phyloP scores from a whole-genome alignment of 176 grass and related monocot genomes.

The Saccharum officinarum region DNA sequence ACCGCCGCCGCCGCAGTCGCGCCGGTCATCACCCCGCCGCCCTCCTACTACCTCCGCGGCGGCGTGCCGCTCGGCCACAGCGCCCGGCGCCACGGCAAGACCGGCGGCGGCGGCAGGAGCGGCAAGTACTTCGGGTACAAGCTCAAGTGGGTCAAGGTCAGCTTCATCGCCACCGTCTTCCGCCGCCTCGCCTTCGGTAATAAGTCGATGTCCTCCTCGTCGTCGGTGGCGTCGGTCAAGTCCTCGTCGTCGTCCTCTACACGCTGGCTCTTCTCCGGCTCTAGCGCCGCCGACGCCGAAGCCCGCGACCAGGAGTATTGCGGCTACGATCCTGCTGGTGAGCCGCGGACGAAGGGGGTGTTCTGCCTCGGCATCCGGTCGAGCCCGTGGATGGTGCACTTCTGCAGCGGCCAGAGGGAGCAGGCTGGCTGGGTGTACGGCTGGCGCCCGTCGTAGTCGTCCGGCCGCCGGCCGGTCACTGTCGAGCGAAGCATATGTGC shows the following conservation, averaged over 20 bases:
- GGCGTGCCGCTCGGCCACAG: background rate
- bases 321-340: background rate
- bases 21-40: slow-evolving; percentile 69
- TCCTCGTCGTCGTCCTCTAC: slow-evolving; percentile 49
- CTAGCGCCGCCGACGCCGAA: background rate
- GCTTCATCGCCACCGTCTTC: slow-evolving; percentile 51
- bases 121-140: slow-evolving; percentile 23
- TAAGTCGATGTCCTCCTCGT: slow-evolving; percentile 3
- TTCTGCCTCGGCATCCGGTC: slow-evolving; percentile 27
- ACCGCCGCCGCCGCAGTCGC: background rate
- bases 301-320: background rate
- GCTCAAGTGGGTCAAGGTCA: slow-evolving; percentile 43
- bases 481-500: slow-evolving; percentile 1
- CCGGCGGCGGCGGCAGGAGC: background rate
- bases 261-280: slow-evolving; percentile 52
- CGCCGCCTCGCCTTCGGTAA: slow-evolving; percentile 37
- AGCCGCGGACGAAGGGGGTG: background rate
- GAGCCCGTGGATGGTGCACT: slow-evolving; percentile 40
- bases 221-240: slow-evolving; percentile 27
- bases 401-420: slow-evolving; percentile 30
- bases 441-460: slow-evolving; percentile 8
- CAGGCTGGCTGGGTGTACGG: slow-evolving; percentile 28
- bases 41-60: slow-evolving; percentile 47
- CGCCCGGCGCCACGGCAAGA: background rate
- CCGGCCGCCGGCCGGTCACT: background rate